These are phyloP conservation scores for Tieghemostelium lacteum DNA, from an alignment of 78 protist genomes.

Conservation along the genomic window DNA sequence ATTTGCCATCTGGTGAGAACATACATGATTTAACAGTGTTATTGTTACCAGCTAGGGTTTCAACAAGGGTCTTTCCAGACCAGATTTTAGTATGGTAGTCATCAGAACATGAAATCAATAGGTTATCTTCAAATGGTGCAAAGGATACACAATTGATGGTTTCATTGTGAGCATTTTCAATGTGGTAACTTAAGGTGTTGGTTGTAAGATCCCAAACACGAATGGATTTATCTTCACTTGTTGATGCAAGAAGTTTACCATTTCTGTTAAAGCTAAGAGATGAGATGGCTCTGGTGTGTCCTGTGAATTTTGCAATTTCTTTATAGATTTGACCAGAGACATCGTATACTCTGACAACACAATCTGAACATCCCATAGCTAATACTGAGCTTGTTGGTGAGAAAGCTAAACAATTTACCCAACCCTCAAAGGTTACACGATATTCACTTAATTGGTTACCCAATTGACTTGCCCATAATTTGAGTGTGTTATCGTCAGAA, in stretches of 20 bases:
- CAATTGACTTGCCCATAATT: constrained; percentile 47
- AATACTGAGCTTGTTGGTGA: constrained; percentile 20
- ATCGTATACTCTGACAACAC: constrained; percentile 51
- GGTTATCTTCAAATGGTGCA: not conserved
- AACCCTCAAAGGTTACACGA: constrained; percentile 10
- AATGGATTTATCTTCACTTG: constrained; percentile 63
- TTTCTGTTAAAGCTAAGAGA: constrained; percentile 14
- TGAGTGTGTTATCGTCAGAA: constrained; percentile 58
- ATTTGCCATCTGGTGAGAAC: constrained; percentile 76
- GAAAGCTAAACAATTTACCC: constrained; percentile 32
- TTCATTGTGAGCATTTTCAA: constrained; percentile 41
- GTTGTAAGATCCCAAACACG: constrained; percentile 40
- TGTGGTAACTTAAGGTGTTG: not conserved
- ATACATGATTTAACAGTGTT: constrained; percentile 24
- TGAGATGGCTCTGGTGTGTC: constrained; percentile 56
- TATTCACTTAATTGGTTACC: constrained; percentile 5
- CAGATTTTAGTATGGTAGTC: constrained; percentile 46
- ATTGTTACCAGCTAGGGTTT: constrained; percentile 6
- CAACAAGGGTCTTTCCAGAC: not conserved
- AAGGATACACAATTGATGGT: constrained; percentile 49
- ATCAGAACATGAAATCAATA: constrained; percentile 33
- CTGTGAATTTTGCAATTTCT: not conserved
- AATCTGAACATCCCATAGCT: constrained; percentile 73
- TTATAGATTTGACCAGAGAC: not conserved
- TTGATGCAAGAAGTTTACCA: constrained; percentile 42